phyloP scores from a whole-genome alignment of 2,329 filamentous ascomycete species.

The Thielaviopsis ethacetica region DNA sequence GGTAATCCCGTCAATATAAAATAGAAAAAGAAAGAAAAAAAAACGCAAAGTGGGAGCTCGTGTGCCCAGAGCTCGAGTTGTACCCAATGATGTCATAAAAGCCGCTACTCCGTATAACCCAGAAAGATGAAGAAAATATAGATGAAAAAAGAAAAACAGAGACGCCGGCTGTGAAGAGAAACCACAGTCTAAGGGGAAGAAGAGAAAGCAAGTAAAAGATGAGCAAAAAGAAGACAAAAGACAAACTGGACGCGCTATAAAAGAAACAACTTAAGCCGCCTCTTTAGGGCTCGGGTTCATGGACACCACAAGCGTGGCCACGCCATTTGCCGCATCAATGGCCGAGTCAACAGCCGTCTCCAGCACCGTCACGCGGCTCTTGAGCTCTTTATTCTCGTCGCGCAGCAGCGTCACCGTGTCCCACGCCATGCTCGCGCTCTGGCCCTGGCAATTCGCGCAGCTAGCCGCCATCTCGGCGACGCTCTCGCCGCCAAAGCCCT shows the following conservation, averaged over 20 bases:
- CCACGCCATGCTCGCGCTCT: conserved; percentile 44
- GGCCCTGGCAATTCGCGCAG: conserved; percentile 42
- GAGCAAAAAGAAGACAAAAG: conserved; percentile 1
- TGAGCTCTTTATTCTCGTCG: conserved; percentile 46
- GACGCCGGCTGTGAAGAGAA: no score
- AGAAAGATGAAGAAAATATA: not conserved
- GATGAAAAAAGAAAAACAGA: not conserved
- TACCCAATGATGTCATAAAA: not conserved
- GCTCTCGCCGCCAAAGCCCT: conserved; percentile 24
- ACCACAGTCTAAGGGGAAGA: not conserved
- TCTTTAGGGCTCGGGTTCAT: conserved; percentile 1
- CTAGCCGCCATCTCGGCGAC: conserved; percentile 15
- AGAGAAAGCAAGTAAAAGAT: not conserved
- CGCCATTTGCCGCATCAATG: conserved; percentile 40
- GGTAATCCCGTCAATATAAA: not conserved
- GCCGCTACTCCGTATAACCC: no score
- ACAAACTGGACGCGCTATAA: not conserved
- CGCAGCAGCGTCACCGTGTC: conserved; percentile 45
- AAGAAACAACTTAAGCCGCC: conserved; percentile 1
- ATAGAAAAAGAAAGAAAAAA: not conserved
- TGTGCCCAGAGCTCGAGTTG: not conserved
- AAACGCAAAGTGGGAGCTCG: not conserved
- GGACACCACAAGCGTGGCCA: conserved; percentile 19
- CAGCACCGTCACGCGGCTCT: conserved; percentile 39
- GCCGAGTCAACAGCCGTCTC: conserved; percentile 45